phyloP scores from a whole-genome alignment of 768 basidiomycete species.

The Dacryopinax spathularia region DNA sequence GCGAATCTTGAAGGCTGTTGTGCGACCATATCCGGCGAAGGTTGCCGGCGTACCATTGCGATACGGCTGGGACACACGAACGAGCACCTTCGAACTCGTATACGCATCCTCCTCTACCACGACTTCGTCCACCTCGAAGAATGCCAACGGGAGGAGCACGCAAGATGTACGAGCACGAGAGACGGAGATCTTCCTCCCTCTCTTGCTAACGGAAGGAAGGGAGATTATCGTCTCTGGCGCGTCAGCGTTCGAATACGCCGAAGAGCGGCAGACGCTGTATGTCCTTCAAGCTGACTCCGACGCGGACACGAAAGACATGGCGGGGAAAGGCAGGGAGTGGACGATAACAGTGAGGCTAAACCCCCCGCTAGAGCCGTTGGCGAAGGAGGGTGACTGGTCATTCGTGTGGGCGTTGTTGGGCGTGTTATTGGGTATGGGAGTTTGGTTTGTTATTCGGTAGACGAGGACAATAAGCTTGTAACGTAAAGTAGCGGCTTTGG shows the following conservation, averaged over 20 bases:
- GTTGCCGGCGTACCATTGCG: conserved; percentile 68
- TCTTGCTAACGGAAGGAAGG: conserved; percentile 41
- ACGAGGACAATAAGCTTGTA: too few relatives aligned
- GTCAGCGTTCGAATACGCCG: conserved; percentile 41
- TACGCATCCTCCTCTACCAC: conserved; percentile 38
- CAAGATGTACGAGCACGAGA: conserved; percentile 37
- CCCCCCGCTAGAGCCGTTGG: background rate
- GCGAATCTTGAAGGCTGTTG: conserved; percentile 67
- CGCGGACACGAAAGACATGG: too few relatives aligned
- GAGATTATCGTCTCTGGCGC: conserved; percentile 47
- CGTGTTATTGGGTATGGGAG: background rate
- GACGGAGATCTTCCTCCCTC: conserved; percentile 75
- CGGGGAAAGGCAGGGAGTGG: background rate
- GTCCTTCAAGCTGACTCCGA: too few relatives aligned
- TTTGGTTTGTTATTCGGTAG: background rate
- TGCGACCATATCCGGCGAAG: conserved; percentile 84
- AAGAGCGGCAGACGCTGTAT: conserved; percentile 57
- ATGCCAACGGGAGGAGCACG: conserved; percentile 17
- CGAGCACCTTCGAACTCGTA: conserved; percentile 47
- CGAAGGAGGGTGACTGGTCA: background rate
- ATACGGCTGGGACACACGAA: conserved; percentile 66
- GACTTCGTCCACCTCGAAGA: conserved; percentile 2
- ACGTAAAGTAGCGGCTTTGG: too few relatives aligned
- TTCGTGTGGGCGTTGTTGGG: background rate
- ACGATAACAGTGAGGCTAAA: background rate